A percentile compares a stretch with the other conserved stretches of the same genome.
Evolutionary conservation across 495 filamentous ascomycete genomes (phyloP).

Genomic region (Recurvomyces mirabilis): DNA sequence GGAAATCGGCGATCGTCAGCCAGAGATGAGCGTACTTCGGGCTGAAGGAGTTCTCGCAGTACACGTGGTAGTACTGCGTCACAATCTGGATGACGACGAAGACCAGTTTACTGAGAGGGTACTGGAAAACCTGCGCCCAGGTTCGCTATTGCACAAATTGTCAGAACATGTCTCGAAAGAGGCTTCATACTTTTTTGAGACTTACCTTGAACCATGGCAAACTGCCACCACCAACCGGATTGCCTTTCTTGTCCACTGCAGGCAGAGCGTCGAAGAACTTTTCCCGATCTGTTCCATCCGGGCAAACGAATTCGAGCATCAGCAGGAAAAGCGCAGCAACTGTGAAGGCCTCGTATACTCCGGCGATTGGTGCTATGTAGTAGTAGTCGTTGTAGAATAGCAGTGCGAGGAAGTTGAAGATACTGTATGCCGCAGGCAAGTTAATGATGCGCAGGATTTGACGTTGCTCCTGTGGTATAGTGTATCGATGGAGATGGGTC

Average conservation of each 20-base stretch:
- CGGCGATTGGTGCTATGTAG: slow-evolving; percentile 13
- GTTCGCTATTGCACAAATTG: slow-evolving; percentile 1
- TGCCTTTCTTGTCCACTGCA: slow-evolving; percentile 9
- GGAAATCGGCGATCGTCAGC: slow-evolving; percentile 8
- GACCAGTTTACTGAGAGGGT: slow-evolving; percentile 9
- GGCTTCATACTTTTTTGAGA: not conserved
- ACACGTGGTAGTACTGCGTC: slow-evolving; percentile 14
- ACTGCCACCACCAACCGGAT: slow-evolving; percentile 8
- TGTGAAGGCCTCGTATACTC: slow-evolving; percentile 13
- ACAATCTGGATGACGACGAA: slow-evolving; percentile 13
- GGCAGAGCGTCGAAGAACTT: slow-evolving; percentile 13
- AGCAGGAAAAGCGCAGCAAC: slow-evolving; percentile 17
- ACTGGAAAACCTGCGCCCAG: slow-evolving; percentile 7
- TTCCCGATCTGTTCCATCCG: slow-evolving; percentile 15
- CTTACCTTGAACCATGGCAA: slow-evolving; percentile 15
- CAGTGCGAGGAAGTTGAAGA: slow-evolving; percentile 15
- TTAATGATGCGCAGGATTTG: slow-evolving; percentile 17
- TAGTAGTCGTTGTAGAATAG: slow-evolving; percentile 14
- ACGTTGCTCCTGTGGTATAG: slow-evolving; percentile 16
- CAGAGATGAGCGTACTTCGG: slow-evolving; percentile 14
- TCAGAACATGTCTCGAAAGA: not conserved
- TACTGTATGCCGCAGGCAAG: slow-evolving; percentile 9
- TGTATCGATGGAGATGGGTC: slow-evolving; percentile 15
- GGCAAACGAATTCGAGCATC: slow-evolving; percentile 16
- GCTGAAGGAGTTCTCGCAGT: slow-evolving; percentile 17